Evolutionary conservation across 2,329 filamentous ascomycete species (phyloP).

Genomic region (Fonsecaea multimorphosa): DNA sequence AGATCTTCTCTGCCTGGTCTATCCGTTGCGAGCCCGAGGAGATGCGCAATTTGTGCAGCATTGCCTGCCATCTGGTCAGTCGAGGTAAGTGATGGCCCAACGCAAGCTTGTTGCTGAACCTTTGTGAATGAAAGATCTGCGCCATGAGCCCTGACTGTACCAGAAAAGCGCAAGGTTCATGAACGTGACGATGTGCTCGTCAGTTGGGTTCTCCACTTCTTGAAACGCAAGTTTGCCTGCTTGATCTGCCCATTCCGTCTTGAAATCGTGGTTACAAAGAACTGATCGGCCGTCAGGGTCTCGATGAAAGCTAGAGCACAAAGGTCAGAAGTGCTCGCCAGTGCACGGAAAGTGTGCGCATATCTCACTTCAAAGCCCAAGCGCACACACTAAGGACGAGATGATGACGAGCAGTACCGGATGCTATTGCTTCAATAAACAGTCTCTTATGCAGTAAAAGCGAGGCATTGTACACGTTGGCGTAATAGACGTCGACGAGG

Average conservation of each 20-base stretch:
- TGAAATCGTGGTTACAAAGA: slow-evolving; percentile 21
- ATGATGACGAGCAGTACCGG: slow-evolving; percentile 10
- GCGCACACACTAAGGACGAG: slow-evolving; percentile 24
- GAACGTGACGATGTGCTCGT: slow-evolving; percentile 27
- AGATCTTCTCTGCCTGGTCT: slow-evolving; percentile 1
- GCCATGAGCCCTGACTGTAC: slow-evolving; percentile 31
- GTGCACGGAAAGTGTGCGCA: not conserved
- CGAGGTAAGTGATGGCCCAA: not conserved
- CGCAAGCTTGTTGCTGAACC: slow-evolving; percentile 12
- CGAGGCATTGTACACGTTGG: slow-evolving; percentile 26
- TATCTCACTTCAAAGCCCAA: slow-evolving; percentile 18
- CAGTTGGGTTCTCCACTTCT: slow-evolving; percentile 21
- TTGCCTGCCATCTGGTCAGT: slow-evolving; percentile 13
- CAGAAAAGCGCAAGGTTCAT: slow-evolving; percentile 26
- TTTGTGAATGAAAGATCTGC: slow-evolving; percentile 28
- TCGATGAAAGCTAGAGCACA: slow-evolving; percentile 17
- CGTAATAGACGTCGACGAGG: slow-evolving; percentile 23
- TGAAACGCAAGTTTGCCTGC: slow-evolving; percentile 27
- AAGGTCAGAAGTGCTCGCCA: not conserved
- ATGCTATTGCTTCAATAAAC: slow-evolving; percentile 10
- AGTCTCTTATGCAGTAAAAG: slow-evolving; percentile 16
- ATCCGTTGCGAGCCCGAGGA: slow-evolving; percentile 20
- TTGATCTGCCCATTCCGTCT: slow-evolving; percentile 21
- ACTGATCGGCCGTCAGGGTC: slow-evolving; percentile 1
- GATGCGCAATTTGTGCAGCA: slow-evolving; percentile 20